Conservation (phyloP, 257 asterid species). For the Nemophila menziesii region DNA sequence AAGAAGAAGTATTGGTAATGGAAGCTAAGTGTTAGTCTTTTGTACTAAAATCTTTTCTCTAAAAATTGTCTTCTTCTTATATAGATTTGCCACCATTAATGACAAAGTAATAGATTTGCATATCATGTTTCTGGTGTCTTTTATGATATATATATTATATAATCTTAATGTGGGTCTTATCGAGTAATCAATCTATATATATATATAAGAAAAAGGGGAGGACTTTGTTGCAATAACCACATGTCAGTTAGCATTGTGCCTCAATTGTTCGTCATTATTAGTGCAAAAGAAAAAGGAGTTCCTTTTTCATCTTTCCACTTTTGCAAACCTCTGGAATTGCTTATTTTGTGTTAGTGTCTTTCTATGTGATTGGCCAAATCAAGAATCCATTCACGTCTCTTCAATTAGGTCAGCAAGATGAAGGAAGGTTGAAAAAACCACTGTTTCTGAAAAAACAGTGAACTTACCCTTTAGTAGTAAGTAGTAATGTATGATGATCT, state of each 20-base stretch:
- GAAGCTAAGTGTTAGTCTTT: conserved; percentile 14
- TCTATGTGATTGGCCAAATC: neutral
- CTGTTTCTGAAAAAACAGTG: too few species aligned
- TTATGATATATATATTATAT: conserved; percentile 1
- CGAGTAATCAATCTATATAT: conserved; percentile 20
- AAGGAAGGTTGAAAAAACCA: too few species aligned
- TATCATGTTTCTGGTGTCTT: conserved; percentile 24
- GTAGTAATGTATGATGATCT: too few species aligned
- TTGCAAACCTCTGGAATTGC: conserved; percentile 6
- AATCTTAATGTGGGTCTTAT: conserved; percentile 18
- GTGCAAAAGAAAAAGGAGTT: conserved; percentile 14
- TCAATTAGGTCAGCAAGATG: conserved; percentile 5
- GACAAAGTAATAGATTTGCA: conserved; percentile 31
- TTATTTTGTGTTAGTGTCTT: conserved; percentile 2
- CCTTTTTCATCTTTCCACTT: conserved; percentile 13
- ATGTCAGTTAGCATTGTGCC: conserved; percentile 52
- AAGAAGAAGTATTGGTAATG: too few species aligned
- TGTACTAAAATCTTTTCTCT: conserved; percentile 1
- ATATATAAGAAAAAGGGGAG: conserved; percentile 14
- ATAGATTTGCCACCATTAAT: conserved; percentile 15
- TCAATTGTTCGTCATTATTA: conserved; percentile 29
- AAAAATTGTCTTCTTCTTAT: conserved; percentile 9
- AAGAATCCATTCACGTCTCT: neutral
- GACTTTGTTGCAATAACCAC: conserved; percentile 32
- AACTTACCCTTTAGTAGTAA: too few species aligned